Conservation (phyloP, 305 asterid species). For the Fraxinus floribunda region DNA sequence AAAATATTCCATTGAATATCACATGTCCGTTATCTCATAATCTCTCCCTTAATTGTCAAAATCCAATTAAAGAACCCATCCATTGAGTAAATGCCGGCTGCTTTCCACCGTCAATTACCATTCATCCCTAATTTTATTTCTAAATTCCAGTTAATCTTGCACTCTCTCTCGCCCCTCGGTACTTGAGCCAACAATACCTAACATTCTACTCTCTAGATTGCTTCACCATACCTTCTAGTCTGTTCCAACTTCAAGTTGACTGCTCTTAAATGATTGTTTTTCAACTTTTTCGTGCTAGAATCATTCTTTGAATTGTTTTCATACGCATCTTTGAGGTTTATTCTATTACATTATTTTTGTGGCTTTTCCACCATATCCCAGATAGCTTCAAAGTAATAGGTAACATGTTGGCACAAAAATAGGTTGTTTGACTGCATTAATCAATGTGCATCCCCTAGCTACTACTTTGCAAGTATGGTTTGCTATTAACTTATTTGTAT, state of each 20-base stretch:
- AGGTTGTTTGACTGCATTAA: not conserved
- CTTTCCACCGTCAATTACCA: not conserved
- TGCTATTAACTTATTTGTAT: not conserved
- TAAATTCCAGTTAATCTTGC: not conserved
- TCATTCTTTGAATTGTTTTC: not conserved
- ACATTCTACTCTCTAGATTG: not conserved
- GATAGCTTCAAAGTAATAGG: not conserved
- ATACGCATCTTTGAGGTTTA: not conserved
- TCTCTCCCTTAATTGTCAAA: not conserved
- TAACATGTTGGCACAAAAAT: not conserved
- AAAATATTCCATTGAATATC: not conserved
- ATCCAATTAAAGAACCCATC: not conserved
- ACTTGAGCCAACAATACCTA: not conserved
- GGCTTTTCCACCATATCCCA: not conserved
- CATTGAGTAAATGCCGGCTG: not conserved
- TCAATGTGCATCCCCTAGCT: not conserved
- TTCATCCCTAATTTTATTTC: not conserved
- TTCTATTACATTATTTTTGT: not conserved
- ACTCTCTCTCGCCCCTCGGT: not conserved
- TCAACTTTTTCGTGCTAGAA: not conserved
- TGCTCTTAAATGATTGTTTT: not conserved
- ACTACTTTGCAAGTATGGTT: not conserved
- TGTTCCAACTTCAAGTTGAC: not conserved
- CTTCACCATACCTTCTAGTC: not conserved
- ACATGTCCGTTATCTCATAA: not conserved